Conservation (phyloP, 2,329 filamentous ascomycete genomes). For the Fusarium sp. region DNA sequence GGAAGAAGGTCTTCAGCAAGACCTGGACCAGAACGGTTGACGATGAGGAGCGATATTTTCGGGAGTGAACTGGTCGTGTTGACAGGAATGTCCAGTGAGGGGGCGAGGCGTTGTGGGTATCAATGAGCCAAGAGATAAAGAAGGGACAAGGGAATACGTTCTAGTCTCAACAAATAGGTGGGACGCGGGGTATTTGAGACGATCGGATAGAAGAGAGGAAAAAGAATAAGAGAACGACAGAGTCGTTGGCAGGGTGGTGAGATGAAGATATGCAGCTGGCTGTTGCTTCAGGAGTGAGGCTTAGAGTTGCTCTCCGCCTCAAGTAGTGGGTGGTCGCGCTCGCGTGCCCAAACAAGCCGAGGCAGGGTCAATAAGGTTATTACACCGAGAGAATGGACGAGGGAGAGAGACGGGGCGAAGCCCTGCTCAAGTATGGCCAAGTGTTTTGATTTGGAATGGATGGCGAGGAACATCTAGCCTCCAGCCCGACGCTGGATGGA, state of each 20-base stretch:
- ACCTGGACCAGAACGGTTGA: neutral
- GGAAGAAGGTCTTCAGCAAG: neutral
- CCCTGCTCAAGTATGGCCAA: slow-evolving; percentile 7
- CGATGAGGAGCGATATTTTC: neutral
- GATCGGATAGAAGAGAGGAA: neutral
- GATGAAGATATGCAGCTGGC: slow-evolving; percentile 13
- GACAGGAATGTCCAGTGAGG: neutral
- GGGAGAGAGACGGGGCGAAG: slow-evolving; percentile 19
- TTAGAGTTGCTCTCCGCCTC: slow-evolving; percentile 33
- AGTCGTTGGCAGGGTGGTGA: slow-evolving; percentile 9
- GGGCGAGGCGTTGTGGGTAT: neutral
- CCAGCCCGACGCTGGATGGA: neutral
- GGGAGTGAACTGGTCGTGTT: neutral
- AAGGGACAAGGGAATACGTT: neutral
- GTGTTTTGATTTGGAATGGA: slow-evolving; percentile 2
- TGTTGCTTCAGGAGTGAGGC: slow-evolving; percentile 20
- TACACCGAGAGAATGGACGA: neutral
- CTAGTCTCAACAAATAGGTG: neutral
- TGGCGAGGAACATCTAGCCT: slow-evolving; percentile 2
- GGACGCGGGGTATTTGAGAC: neutral
- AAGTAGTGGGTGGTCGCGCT: slow-evolving; percentile 3
- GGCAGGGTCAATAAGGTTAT: slow-evolving; percentile 21
- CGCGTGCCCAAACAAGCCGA: slow-evolving; percentile 16
- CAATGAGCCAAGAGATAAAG: neutral
- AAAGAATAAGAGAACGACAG: neutral